Conservation (phyloP, 2,329 filamentous ascomycete genomes). For the Raffaelea ambrosiae region DNA sequence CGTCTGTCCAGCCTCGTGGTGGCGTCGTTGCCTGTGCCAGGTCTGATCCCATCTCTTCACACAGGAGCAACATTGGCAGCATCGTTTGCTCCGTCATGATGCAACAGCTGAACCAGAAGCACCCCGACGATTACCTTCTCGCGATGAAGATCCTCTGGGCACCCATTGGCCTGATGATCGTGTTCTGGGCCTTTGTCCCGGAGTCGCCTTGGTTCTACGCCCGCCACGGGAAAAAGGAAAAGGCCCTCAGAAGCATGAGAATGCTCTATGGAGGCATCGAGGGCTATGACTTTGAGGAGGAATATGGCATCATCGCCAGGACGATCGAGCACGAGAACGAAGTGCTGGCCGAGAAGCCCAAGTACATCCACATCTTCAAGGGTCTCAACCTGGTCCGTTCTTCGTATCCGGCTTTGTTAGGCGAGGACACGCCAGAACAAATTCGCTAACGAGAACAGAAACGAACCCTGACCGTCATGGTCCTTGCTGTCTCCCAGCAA, state of each 20-base stretch:
- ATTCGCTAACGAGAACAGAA: too few relatives aligned
- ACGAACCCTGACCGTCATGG: constrained; percentile 8
- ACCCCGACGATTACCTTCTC: constrained; percentile 9
- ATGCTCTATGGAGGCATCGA: constrained; percentile 5
- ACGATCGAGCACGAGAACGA: constrained; percentile 7
- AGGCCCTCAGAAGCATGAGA: constrained; percentile 2
- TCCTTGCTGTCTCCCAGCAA: constrained; percentile 4
- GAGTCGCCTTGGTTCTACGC: constrained; percentile 11
- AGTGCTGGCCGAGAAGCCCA: background rate
- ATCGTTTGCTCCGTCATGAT: constrained; percentile 8
- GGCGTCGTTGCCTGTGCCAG: too few relatives aligned
- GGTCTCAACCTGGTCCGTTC: constrained; percentile 4
- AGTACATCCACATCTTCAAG: constrained; percentile 5
- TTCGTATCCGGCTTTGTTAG: too few relatives aligned
- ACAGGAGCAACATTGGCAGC: constrained; percentile 6
- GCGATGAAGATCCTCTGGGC: constrained; percentile 8
- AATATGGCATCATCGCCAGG: constrained; percentile 6
- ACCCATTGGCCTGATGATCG: constrained; percentile 5
- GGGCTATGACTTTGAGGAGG: constrained; percentile 5
- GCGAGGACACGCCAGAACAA: too few relatives aligned
- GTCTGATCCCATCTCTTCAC: background rate
- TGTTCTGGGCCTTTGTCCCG: constrained; percentile 7
- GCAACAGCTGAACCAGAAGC: constrained; percentile 9
- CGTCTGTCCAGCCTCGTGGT: too few relatives aligned
- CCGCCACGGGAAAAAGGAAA: constrained; percentile 7